Evolutionary conservation across 192 early-diverging fungal genomes (phyloP).

Genomic region (Chytriomyces confervae): DNA sequence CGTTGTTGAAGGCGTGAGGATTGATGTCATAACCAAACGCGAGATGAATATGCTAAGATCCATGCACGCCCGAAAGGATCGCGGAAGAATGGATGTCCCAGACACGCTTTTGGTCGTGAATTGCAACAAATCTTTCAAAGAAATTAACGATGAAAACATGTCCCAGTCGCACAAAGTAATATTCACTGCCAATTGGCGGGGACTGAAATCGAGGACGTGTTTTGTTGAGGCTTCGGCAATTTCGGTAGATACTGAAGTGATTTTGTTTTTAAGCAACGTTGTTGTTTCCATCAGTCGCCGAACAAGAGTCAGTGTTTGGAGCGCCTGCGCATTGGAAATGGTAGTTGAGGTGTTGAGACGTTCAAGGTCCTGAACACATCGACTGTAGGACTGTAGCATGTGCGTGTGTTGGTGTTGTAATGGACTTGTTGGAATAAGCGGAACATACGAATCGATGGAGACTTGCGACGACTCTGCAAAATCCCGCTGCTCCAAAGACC

Average conservation of each 20-base stretch:
- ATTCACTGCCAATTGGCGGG: slow-evolving; percentile 23
- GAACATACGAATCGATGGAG: slow-evolving; percentile 9
- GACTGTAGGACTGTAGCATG: slow-evolving; percentile 5
- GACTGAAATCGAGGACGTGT: slow-evolving; percentile 20
- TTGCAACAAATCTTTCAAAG: slow-evolving; percentile 16
- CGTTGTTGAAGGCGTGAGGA: not conserved
- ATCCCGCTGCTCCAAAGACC: too few relatives aligned
- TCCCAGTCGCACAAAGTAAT: slow-evolving; percentile 34
- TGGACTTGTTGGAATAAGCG: slow-evolving; percentile 32
- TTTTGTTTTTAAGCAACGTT: slow-evolving; percentile 28
- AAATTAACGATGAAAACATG: slow-evolving; percentile 17
- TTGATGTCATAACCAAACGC: slow-evolving; percentile 4
- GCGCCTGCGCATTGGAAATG: not conserved
- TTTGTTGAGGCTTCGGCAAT: slow-evolving; percentile 7
- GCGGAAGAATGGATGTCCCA: not conserved
- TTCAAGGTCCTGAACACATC: slow-evolving; percentile 18
- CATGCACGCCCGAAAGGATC: slow-evolving; percentile 27
- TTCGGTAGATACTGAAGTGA: slow-evolving; percentile 1
- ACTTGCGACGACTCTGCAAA: too few relatives aligned
- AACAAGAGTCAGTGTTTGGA: slow-evolving; percentile 25
- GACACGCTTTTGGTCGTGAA: not conserved
- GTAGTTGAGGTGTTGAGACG: slow-evolving; percentile 20
- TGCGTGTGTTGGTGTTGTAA: slow-evolving; percentile 27
- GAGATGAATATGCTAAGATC: slow-evolving; percentile 31
- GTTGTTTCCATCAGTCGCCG: slow-evolving; percentile 34